Percentiles rank a stretch among this genome's conserved stretches.
phyloP scores from a whole-genome alignment of 148 eudicot species.

The Cornus florida region DNA sequence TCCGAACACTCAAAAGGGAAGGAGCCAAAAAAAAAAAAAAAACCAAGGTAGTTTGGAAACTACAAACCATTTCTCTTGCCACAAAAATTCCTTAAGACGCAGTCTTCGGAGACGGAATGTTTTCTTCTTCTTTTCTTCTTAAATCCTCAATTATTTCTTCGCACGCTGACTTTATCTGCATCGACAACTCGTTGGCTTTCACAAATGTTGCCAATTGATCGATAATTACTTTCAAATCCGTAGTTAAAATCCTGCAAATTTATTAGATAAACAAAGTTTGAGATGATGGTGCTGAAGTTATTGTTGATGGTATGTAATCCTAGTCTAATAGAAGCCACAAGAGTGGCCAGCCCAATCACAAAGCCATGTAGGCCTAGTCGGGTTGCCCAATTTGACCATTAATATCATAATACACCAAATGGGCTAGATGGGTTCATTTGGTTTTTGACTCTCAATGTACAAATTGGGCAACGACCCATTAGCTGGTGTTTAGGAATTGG shows the following conservation, averaged over 20 bases:
- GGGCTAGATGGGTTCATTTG: no score
- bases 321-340: no score
- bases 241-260: constrained; percentile 1
- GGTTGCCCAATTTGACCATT: no score
- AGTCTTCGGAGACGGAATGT: background rate
- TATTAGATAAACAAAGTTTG: background rate
- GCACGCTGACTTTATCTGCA: background rate
- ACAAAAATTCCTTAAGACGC: background rate
- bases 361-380: no score
- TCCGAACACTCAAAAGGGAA: background rate
- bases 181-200: background rate
- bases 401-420: no score
- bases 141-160: constrained; percentile 1
- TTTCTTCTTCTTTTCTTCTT: background rate
- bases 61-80: background rate
- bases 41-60: no score
- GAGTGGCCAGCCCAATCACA: background rate
- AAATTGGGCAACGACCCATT: background rate
- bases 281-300: background rate
- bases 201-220: background rate
- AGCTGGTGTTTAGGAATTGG: background rate
- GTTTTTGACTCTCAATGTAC: no score
- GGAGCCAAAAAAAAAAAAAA: no score
- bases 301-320: no score
- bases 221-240: background rate